Evolutionary conservation across 2,329 filamentous ascomycete genomes (phyloP).

Genomic region (Ustulina deusta): DNA sequence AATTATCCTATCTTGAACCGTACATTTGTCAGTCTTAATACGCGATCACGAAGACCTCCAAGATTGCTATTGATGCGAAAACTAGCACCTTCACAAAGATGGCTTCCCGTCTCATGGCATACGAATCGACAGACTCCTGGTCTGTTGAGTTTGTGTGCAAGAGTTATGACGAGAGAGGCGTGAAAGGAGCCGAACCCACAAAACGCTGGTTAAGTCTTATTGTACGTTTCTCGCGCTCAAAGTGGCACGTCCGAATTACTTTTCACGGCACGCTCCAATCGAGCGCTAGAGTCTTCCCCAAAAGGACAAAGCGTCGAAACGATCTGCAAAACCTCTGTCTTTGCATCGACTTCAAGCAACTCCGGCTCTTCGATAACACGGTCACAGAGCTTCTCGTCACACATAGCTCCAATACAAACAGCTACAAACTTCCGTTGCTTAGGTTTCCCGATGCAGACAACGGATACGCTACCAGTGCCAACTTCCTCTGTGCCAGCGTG

Average conservation of each 20-base stretch:
- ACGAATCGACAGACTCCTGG: slow-evolving; percentile 8
- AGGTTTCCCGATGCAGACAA: slow-evolving; percentile 3
- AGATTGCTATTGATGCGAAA: slow-evolving; percentile 1
- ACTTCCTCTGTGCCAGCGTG: slow-evolving; percentile 3
- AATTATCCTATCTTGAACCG: background rate
- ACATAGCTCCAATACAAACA: slow-evolving; percentile 1
- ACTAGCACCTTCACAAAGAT: slow-evolving; percentile 3
- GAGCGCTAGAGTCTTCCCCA: slow-evolving; percentile 3
- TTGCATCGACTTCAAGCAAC: slow-evolving; percentile 13
- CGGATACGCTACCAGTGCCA: slow-evolving; percentile 2
- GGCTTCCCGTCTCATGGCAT: slow-evolving; percentile 36
- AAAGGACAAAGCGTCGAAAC: slow-evolving; percentile 17
- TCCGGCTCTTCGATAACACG: slow-evolving; percentile 8
- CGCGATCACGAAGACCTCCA: background rate
- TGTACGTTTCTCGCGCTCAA: slow-evolving; percentile 9
- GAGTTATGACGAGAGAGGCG: slow-evolving; percentile 15
- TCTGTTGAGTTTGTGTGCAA: slow-evolving; percentile 8
- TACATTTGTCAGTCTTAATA: background rate
- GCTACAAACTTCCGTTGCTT: slow-evolving; percentile 11
- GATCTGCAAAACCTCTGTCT: slow-evolving; percentile 15
- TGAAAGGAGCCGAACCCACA: slow-evolving; percentile 12
- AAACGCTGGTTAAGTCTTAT: slow-evolving; percentile 18
- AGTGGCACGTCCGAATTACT: slow-evolving; percentile 11
- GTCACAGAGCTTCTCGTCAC: slow-evolving; percentile 17
- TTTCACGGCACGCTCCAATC: slow-evolving; percentile 17